These are phyloP conservation scores for Aspergillus nidulans DNA, from an alignment of 495 filamentous ascomycete species.

Conservation along the genomic window DNA sequence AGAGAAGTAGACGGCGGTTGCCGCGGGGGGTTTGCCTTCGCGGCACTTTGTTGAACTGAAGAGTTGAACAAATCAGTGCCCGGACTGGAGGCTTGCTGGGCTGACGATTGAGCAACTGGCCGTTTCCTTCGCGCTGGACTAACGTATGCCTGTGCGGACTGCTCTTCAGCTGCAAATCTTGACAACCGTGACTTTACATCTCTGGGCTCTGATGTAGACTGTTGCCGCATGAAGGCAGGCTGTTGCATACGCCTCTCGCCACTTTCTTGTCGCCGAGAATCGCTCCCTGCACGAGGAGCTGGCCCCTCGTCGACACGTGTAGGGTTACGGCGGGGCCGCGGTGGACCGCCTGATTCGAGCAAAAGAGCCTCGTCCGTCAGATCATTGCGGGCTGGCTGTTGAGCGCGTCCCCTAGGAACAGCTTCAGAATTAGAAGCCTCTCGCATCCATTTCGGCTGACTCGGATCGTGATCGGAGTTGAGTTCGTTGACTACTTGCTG, in stretches of 20 bases:
- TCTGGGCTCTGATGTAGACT: conserved; percentile 30
- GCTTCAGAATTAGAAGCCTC: conserved; percentile 47
- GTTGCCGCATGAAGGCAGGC: conserved; percentile 37
- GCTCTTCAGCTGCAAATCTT: conserved; percentile 71
- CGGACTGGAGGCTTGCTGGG: conserved; percentile 31
- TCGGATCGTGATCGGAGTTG: conserved; percentile 74
- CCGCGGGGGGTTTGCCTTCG: conserved; percentile 25
- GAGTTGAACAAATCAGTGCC: conserved; percentile 57
- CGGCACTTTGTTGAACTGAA: conserved; percentile 30
- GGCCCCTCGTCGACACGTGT: conserved; percentile 21
- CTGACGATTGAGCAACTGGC: conserved; percentile 40
- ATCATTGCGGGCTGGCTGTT: conserved; percentile 22
- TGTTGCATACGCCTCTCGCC: conserved; percentile 25
- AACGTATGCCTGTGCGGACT: conserved; percentile 79
- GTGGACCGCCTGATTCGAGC: conserved; percentile 60
- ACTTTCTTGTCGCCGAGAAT: conserved; percentile 42
- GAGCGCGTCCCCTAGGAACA: conserved; percentile 16
- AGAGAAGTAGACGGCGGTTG: conserved; percentile 28
- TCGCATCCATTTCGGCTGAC: conserved; percentile 92
- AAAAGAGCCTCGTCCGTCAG: conserved; percentile 88
- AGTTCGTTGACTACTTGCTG: conserved; percentile 91
- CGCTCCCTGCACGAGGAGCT: conserved; percentile 19
- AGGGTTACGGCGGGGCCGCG: conserved; percentile 31
- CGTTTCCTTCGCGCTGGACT: conserved; percentile 82
- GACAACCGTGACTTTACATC: conserved; percentile 61